phyloP scores from a whole-genome alignment of 768 basidiomycete species.

The Pleurotus eryngii region DNA sequence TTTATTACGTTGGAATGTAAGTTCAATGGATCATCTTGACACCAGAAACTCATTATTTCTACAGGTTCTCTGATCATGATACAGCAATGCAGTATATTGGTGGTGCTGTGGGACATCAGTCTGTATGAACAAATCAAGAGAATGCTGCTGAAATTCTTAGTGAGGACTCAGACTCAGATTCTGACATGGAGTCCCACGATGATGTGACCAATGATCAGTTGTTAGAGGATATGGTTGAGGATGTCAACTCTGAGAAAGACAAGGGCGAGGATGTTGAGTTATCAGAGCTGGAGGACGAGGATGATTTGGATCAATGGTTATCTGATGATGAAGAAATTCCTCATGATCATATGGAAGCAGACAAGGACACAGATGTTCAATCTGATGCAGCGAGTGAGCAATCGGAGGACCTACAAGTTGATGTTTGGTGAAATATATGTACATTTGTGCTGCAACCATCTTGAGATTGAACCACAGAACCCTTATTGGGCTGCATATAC shows the following conservation, averaged over 20 bases:
- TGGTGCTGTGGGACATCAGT: slow-evolving; percentile 21
- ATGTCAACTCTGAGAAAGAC: too few species aligned
- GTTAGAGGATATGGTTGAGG: not conserved
- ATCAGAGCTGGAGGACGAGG: not conserved
- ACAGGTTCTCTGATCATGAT: slow-evolving; percentile 22
- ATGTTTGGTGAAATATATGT: too few species aligned
- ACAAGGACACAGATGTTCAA: too few species aligned
- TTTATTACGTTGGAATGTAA: slow-evolving; percentile 4
- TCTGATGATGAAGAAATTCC: too few species aligned
- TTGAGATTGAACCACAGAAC: slow-evolving; percentile 4
- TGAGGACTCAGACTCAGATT: too few species aligned
- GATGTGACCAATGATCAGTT: too few species aligned
- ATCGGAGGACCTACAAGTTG: too few species aligned
- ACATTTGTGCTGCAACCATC: too few species aligned
- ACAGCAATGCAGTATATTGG: slow-evolving; percentile 22
- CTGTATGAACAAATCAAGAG: not conserved
- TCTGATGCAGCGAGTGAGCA: too few species aligned
- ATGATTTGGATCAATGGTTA: too few species aligned
- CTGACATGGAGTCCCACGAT: too few species aligned
- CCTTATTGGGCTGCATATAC: not conserved
- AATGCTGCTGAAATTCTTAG: not conserved
- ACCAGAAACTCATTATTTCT: not conserved
- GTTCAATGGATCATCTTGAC: not conserved
- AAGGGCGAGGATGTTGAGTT: not conserved
- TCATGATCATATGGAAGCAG: too few species aligned